phyloP scores from a whole-genome alignment of 306 rosid species.

The Arachis hypogaea region DNA sequence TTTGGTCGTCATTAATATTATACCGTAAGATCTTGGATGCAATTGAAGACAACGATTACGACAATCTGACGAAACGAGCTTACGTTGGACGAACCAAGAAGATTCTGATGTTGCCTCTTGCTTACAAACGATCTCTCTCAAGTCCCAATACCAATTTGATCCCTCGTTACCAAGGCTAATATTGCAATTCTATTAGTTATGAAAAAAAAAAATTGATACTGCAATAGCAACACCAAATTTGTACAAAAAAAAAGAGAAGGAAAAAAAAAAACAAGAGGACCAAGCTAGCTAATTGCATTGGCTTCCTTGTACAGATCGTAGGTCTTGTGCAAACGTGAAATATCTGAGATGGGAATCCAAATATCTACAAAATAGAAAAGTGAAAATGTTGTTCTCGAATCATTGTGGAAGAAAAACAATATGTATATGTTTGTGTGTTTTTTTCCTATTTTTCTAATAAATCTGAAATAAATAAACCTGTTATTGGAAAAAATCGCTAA shows the following conservation, averaged over 20 bases:
- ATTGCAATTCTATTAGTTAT: conserved; percentile 1
- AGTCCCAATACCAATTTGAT: conserved; percentile 7
- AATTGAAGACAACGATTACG: conserved; percentile 76
- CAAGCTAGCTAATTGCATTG: background rate
- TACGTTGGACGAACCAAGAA: conserved; percentile 70
- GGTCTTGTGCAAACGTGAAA: background rate
- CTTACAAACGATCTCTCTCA: conserved; percentile 71
- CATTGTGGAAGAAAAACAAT: too few relatives aligned
- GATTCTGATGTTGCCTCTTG: conserved; percentile 65
- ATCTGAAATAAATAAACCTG: too few relatives aligned
- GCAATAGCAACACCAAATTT: too few relatives aligned
- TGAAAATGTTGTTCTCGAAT: too few relatives aligned
- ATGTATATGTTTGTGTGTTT: too few relatives aligned
- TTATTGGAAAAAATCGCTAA: too few relatives aligned
- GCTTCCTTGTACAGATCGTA: conserved; percentile 16
- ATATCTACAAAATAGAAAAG: background rate
- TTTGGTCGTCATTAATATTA: conserved; percentile 77
- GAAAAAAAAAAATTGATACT: background rate
- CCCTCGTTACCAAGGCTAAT: conserved; percentile 27
- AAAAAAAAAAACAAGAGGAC: background rate
- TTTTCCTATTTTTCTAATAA: too few relatives aligned
- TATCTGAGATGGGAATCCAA: background rate
- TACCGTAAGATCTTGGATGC: conserved; percentile 78
- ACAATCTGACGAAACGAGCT: conserved; percentile 81
- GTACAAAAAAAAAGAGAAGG: too few relatives aligned